Evolutionary conservation across 31 red algal species (phyloP).

Genomic region (Asparagopsis taxiformis): DNA sequence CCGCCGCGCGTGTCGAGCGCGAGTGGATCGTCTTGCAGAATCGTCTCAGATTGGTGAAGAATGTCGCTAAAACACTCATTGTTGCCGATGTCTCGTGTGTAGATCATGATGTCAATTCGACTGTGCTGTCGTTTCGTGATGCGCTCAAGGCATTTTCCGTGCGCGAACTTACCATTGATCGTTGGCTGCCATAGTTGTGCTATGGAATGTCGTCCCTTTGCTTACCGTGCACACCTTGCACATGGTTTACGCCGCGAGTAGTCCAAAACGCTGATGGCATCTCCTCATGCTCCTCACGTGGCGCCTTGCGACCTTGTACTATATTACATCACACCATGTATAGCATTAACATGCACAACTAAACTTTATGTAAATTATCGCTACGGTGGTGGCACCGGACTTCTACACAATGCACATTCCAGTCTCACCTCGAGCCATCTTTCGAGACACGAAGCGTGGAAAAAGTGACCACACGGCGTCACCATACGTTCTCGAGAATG

Average conservation of each 20-base stretch:
- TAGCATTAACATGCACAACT: no score
- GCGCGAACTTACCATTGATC: slow-evolving; percentile 50
- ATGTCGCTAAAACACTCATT: slow-evolving; percentile 83
- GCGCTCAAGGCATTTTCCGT: slow-evolving; percentile 24
- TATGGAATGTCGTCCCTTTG: no score
- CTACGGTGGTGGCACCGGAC: slow-evolving; percentile 76
- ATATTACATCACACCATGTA: no score
- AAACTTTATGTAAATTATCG: no score
- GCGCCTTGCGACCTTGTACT: no score
- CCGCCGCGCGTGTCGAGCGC: slow-evolving; percentile 21
- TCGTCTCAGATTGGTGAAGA: slow-evolving; percentile 73
- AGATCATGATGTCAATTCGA: not conserved
- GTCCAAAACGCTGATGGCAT: no score
- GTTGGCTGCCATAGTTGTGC: slow-evolving; percentile 42
- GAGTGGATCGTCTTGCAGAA: slow-evolving; percentile 80
- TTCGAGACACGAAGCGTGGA: slow-evolving; percentile 80
- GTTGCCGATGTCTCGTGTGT: slow-evolving; percentile 22
- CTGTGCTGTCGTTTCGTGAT: not conserved
- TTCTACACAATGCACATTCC: slow-evolving; percentile 84
- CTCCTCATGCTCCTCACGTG: no score
- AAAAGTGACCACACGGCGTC: slow-evolving; percentile 87
- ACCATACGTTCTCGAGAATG: slow-evolving; percentile 70
- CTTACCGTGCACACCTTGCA: no score
- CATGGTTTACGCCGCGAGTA: no score
- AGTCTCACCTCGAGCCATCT: slow-evolving; percentile 78